A percentile compares a stretch with the other conserved stretches of the same genome.
Conservation (phyloP, 2,329 filamentous ascomycete genomes). For the Orbilia blumenaviensis region DNA sequence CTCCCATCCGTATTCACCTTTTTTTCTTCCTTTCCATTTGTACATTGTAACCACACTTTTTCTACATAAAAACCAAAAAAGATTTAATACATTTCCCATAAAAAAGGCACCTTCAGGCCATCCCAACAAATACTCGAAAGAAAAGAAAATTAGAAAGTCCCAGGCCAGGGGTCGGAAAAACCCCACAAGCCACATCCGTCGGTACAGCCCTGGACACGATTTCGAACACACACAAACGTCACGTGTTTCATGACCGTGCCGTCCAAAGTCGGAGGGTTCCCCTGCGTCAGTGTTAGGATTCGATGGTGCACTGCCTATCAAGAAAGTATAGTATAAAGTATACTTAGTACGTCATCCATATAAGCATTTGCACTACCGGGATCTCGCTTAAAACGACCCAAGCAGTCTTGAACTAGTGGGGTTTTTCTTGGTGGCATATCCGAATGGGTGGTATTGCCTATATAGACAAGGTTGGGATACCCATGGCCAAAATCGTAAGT, state of each 20-base stretch:
- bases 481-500: too few relatives aligned
- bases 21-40: slow-evolving; percentile 26
- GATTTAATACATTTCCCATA: slow-evolving; percentile 27
- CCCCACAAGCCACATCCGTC: not conserved
- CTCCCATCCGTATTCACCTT: not conserved
- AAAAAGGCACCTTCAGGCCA: not conserved
- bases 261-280: not conserved
- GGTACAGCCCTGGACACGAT: not conserved
- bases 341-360: not conserved
- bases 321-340: not conserved
- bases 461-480: not conserved
- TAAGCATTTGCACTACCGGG: too few relatives aligned
- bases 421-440: not conserved
- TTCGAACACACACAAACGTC: not conserved
- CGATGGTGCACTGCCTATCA: not conserved
- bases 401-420: not conserved
- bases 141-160: not conserved
- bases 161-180: too few relatives aligned
- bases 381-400: not conserved
- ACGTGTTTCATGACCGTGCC: slow-evolving; percentile 5
- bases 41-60: slow-evolving; percentile 14
- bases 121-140: not conserved
- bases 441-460: not conserved
- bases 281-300: not conserved
- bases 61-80: slow-evolving; percentile 18